Conservation (phyloP, 768 basidiomycete species). For the Leccinellum luteum region DNA sequence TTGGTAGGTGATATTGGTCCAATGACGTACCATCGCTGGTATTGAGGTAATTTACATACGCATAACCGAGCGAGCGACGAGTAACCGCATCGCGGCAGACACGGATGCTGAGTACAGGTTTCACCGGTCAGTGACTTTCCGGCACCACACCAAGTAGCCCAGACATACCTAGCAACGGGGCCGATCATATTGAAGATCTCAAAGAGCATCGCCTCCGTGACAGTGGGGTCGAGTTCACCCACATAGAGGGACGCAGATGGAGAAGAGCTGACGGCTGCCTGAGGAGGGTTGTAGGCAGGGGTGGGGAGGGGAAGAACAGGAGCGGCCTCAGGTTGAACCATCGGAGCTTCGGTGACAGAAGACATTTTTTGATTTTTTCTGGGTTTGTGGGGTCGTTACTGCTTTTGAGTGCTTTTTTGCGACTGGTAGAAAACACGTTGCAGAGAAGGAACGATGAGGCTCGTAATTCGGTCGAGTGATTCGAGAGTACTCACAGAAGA, state of each 20-base stretch:
- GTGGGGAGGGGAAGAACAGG: conserved; percentile 43
- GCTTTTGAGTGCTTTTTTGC: conserved; percentile 79
- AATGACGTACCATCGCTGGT: conserved; percentile 74
- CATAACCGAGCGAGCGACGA: conserved; percentile 98
- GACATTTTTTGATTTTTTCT: conserved; percentile 54
- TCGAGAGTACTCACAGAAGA: conserved; percentile 54
- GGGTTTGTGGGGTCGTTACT: conserved; percentile 80
- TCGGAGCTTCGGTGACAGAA: conserved; percentile 54
- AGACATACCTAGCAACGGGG: conserved; percentile 87
- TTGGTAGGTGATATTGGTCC: background rate
- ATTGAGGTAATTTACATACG: conserved; percentile 99
- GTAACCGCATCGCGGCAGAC: conserved; percentile 99
- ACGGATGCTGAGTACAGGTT: conserved; percentile 67
- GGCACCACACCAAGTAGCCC: background rate
- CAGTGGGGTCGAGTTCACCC: conserved; percentile 96
- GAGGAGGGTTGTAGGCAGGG: conserved; percentile 57
- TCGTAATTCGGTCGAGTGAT: conserved; percentile 11
- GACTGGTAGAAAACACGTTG: conserved; percentile 34
- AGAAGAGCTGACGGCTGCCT: conserved; percentile 52
- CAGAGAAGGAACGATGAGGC: conserved; percentile 14
- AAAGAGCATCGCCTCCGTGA: conserved; percentile 99
- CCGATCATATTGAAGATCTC: conserved; percentile 99
- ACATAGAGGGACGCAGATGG: conserved; percentile 97
- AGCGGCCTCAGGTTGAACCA: conserved; percentile 48
- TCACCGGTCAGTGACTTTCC: background rate